Percentiles rank a stretch among this genome's conserved stretches.
phyloP scores from a whole-genome alignment of 2,329 filamentous ascomycete species.

The Basipetospora chlamydospora region DNA sequence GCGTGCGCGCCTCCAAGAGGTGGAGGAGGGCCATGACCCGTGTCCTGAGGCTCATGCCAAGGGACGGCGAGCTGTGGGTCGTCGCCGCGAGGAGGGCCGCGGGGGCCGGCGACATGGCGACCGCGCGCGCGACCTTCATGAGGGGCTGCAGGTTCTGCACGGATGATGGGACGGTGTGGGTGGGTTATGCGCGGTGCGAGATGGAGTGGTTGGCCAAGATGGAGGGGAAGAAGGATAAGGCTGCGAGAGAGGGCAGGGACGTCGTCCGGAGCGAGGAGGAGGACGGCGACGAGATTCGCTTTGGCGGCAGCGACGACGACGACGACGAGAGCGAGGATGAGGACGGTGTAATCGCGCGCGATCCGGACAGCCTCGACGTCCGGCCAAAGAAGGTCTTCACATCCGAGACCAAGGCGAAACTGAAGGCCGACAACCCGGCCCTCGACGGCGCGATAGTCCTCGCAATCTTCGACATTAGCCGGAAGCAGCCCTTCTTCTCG shows the following conservation, averaged over 20 bases:
- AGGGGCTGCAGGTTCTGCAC: constrained; percentile 83
- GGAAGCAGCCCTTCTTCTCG: constrained; percentile 60
- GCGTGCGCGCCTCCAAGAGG: constrained; percentile 49
- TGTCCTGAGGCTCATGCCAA: constrained; percentile 73
- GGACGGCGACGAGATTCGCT: constrained; percentile 31
- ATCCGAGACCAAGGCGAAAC: constrained; percentile 28
- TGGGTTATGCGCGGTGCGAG: constrained; percentile 82
- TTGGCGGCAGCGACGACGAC: constrained; percentile 27
- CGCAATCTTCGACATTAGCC: constrained; percentile 78
- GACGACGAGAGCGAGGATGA: constrained; percentile 27
- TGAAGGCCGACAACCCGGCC: constrained; percentile 65
- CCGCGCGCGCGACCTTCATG: constrained; percentile 73
- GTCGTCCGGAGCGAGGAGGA: constrained; percentile 31
- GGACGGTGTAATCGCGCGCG: constrained; percentile 27
- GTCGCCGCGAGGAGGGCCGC: constrained; percentile 70
- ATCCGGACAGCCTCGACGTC: constrained; percentile 26
- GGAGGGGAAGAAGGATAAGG: constrained; percentile 52
- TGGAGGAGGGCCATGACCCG: constrained; percentile 50
- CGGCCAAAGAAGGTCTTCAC: constrained; percentile 28
- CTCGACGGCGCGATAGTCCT: constrained; percentile 86
- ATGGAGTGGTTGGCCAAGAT: constrained; percentile 84
- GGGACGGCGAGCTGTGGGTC: constrained; percentile 72
- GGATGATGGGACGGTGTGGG: constrained; percentile 58
- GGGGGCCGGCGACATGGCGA: constrained; percentile 70
- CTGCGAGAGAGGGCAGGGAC: constrained; percentile 22